Base-by-base conservation (phyloP, 352 stramenopile genomes). In the Pythium aquatile region DNA sequence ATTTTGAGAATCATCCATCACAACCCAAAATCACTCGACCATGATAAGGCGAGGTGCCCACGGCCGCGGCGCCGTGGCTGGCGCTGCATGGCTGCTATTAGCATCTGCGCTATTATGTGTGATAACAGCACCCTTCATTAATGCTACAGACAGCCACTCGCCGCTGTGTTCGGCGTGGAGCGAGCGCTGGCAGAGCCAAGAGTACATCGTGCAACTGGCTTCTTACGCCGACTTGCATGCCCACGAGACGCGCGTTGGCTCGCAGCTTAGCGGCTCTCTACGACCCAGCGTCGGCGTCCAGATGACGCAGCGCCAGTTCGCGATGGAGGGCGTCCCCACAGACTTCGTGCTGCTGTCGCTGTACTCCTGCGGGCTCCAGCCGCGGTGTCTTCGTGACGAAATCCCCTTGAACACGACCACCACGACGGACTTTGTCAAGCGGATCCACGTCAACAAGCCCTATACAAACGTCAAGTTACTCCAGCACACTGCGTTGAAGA, bases 331-430 rank as follows among this genome's bases (percentile, higher is more conserved):
- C 20, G 63, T 68, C 4, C 82, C 82, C 14, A 90, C 80, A 30
- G 80, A 91, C 69, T 91, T 91, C 42, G 82, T 90, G 1, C 54
- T 86, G 11, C 51, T 89, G 37, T 71, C 69, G 49, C 57, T 86
- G 3, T 90, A 79, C 65, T 67, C 63, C 24, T 91, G 82, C 39
- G 65, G 20, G 20, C 66, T 90, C 3, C 16, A 62, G n/a, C 42
- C 3, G 42, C 42, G 42, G 4, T 49, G 42, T 49, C 42, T 49
- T 4, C 42, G 17, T 9, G 42, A 49, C 42, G 42, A 49, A 9
- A 17, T 49, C 17, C 42, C 42, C 17, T n/a, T 5, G 6, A 49
- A 49, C 42, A n/a, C 55, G 16, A 47, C 46, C 11, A 16, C 37
- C 13, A 59, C 62, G 14, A 33, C 32, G 0, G 35, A 49, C 3